Evolutionary conservation across 177 flowering plant species (phyloP), one percentile per base, ranked within the genome.

Genomic region (Vitis hybrid): DNA sequence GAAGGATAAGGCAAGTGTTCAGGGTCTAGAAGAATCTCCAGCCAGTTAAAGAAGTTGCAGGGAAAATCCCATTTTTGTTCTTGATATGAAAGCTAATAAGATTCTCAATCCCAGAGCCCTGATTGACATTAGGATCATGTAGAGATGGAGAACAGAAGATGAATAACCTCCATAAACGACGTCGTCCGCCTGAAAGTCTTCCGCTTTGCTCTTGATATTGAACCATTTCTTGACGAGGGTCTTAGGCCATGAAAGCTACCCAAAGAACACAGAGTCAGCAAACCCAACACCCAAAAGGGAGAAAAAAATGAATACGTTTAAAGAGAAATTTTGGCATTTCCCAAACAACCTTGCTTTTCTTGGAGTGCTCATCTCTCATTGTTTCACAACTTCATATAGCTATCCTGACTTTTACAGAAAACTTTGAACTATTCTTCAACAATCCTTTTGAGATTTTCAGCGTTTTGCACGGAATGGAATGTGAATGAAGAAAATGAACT

Each of bases 191-290:
- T 88, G 94, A 74, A 90, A 93, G 79, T 90, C 97, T 60, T 88
- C 89, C 65, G 92, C 71, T 83, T 93, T 95, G 89, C 82, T 87
- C 83, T 82, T 90, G 80, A 88, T 84, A 70, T 88, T 90, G 84
- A 90, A 82, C 95, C 95, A 90, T 77, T 90, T 95, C 85, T 89
- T 90, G 51, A 95, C 96, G 77, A 94, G 79, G 14, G 84, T 80
- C 77, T 91, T 95, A 1, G 98, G 82, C 99, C 98, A 95, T 73
- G 97, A 93, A 74, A 91, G 85, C 98, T 92, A 75, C 78, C 77
- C 22, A 58, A 58, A 14, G 31, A 19, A 58, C 15, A 68, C 48
- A 52, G 49, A 75, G 39, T 70, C 75, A 79, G 70, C 45, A 72
- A 74, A 62, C 52, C 10, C 10, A 68, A 16, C 19, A 14, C 48